Conservation (phyloP, 495 filamentous ascomycete genomes). For the Penicillium macrosclerotiorum region DNA sequence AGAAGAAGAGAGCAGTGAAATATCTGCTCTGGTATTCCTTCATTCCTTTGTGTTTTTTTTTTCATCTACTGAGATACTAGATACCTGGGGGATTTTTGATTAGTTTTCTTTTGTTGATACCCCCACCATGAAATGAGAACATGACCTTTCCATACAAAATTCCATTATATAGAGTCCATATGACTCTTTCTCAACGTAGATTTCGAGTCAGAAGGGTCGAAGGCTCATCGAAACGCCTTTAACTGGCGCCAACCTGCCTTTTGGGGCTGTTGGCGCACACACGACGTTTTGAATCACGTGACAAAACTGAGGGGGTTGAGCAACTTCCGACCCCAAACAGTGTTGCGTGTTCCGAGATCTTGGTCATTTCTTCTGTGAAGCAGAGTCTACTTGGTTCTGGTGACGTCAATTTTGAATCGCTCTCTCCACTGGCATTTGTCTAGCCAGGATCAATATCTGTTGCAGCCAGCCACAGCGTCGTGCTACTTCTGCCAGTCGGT, state of each 20-base stretch:
- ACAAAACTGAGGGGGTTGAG: too few species aligned
- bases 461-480: not conserved
- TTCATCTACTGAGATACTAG: not conserved
- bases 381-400: not conserved
- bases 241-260: too few species aligned
- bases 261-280: too few species aligned
- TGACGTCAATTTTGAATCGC: not conserved
- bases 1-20: too few species aligned
- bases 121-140: not conserved
- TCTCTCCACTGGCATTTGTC: not conserved
- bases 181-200: too few species aligned
- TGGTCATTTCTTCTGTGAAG: not conserved
- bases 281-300: too few species aligned
- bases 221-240: too few species aligned
- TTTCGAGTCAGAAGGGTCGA: too few species aligned
- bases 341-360: not conserved
- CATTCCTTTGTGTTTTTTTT: constrained; percentile 3
- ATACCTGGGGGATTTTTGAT: constrained; percentile 1
- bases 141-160: not conserved
- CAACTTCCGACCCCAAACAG: too few species aligned
- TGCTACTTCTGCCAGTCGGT: not conserved
- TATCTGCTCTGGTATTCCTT: not conserved
- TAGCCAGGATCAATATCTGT: not conserved
- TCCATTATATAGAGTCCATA: not conserved
- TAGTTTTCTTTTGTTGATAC: not conserved